A percentile compares a stretch with the other conserved stretches of the same genome.
These are phyloP conservation scores for Fraxinus baroniana DNA, from an alignment of 305 asterid genomes.

Conservation along the genomic window DNA sequence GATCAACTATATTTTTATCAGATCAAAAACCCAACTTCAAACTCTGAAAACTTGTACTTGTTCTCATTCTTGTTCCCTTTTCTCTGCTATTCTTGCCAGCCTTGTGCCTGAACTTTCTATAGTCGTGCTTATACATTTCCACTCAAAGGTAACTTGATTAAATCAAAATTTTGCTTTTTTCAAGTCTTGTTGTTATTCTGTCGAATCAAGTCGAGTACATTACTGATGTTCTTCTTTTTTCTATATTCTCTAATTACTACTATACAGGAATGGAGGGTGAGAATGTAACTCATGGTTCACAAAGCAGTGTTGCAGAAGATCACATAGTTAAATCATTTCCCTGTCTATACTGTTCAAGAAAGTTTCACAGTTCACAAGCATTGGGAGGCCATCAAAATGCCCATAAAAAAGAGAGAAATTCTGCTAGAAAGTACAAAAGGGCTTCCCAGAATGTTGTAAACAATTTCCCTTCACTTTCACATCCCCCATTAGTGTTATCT, in stretches of 20 bases:
- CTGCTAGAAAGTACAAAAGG: slow-evolving; percentile 49
- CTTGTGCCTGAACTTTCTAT: neutral
- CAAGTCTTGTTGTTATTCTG: too few relatives aligned
- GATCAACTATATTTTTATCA: neutral
- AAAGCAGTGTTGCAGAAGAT: slow-evolving; percentile 1
- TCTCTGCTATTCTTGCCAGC: neutral
- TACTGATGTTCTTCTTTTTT: neutral
- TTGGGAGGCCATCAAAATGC: slow-evolving; percentile 68
- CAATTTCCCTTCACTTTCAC: slow-evolving; percentile 27
- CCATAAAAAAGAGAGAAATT: slow-evolving; percentile 55
- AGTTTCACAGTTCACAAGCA: slow-evolving; percentile 59
- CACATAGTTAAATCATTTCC: slow-evolving; percentile 23
- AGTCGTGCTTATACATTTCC: neutral
- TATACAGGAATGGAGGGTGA: slow-evolving; percentile 18
- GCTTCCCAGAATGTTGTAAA: slow-evolving; percentile 19
- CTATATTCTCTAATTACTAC: neutral
- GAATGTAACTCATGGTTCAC: neutral
- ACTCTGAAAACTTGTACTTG: neutral
- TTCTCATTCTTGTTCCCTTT: neutral
- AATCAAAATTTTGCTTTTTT: neutral
- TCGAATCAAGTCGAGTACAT: too few relatives aligned
- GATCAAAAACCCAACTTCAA: slow-evolving; percentile 1
- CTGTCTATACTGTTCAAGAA: slow-evolving; percentile 51
- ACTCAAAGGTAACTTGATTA: neutral
- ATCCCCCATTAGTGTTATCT: slow-evolving; percentile 34